These are phyloP conservation scores for Kluyveromyces lactis DNA, from an alignment of 805 yeast genomes.

Conservation along the genomic window DNA sequence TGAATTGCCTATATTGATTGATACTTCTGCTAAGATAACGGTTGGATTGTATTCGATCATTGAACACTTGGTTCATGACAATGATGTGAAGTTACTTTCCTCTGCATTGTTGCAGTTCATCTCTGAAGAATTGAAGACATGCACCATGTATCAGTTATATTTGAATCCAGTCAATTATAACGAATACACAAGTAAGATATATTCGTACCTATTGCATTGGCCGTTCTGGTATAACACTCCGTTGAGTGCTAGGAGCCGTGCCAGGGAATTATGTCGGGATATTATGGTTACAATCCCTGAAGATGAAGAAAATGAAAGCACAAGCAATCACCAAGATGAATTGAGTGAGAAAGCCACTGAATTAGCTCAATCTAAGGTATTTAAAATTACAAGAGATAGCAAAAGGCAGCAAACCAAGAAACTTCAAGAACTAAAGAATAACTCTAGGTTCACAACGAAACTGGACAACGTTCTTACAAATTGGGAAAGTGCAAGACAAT, in stretches of 20 bases:
- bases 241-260: constrained; percentile 11
- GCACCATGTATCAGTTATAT: constrained; percentile 51
- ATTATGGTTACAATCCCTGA: constrained; percentile 15
- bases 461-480: constrained; percentile 13
- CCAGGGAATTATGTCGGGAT: constrained; percentile 14
- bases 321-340: not conserved
- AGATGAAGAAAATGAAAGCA: constrained; percentile 11
- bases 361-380: constrained; percentile 25
- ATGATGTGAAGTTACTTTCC: constrained; percentile 33
- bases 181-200: constrained; percentile 46
- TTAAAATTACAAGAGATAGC: constrained; percentile 19
- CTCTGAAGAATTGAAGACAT: constrained; percentile 33
- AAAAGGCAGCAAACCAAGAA: constrained; percentile 14
- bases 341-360: constrained; percentile 8
- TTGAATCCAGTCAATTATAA: constrained; percentile 53
- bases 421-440: constrained; percentile 16
- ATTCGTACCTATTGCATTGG: constrained; percentile 49
- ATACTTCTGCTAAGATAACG: constrained; percentile 13
- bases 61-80: constrained; percentile 21
- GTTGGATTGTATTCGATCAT: constrained; percentile 39
- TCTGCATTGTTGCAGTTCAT: constrained; percentile 38
- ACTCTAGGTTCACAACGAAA: constrained; percentile 14
- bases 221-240: constrained; percentile 74
- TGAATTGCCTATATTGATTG: constrained; percentile 41
- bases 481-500: constrained; percentile 16